A percentile compares a stretch with the other conserved stretches of the same genome.
phyloP scores from a whole-genome alignment of 805 yeast species.

The Kodamaea hsintzibuensis region DNA sequence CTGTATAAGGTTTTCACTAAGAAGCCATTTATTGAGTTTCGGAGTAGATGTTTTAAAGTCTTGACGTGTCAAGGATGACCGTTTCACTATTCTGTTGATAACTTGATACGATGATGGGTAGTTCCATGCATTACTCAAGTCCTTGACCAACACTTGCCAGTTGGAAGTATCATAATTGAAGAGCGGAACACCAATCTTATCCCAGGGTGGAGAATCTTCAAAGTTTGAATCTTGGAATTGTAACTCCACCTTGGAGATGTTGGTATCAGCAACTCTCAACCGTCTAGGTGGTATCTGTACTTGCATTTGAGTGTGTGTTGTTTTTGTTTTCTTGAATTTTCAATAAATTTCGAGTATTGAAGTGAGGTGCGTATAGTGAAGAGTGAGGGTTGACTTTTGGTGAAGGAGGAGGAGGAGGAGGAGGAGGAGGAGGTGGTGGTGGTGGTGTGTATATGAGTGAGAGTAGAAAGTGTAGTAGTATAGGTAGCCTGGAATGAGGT shows the following conservation, averaged over 20 bases:
- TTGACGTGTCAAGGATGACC: constrained; percentile 17
- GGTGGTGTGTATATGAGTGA: too few relatives aligned
- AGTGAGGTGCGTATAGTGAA: too few relatives aligned
- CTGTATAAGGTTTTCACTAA: constrained; percentile 19
- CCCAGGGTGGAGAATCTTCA: constrained; percentile 3
- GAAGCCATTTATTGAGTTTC: constrained; percentile 25
- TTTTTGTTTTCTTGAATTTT: constrained; percentile 1
- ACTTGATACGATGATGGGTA: constrained; percentile 46
- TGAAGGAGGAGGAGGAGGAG: too few relatives aligned
- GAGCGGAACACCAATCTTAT: constrained; percentile 11
- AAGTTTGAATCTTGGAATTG: not conserved
- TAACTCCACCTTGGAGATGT: not conserved
- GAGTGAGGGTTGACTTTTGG: too few relatives aligned
- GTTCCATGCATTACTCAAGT: constrained; percentile 36
- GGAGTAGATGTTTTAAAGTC: constrained; percentile 19
- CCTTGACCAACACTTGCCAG: constrained; percentile 29
- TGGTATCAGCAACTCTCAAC: not conserved
- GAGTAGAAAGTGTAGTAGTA: too few relatives aligned
- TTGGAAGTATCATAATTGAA: constrained; percentile 9
- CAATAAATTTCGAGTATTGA: not conserved
- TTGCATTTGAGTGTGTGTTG: not conserved
- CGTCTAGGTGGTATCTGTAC: constrained; percentile 1
- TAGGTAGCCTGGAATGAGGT: too few relatives aligned
- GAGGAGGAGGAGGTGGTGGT: too few relatives aligned
- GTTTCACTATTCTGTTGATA: constrained; percentile 27